Percentiles rank a stretch among this genome's conserved stretches.
phyloP scores from a whole-genome alignment of 1,139 yeast species.

The Blastobotrys niveus region DNA sequence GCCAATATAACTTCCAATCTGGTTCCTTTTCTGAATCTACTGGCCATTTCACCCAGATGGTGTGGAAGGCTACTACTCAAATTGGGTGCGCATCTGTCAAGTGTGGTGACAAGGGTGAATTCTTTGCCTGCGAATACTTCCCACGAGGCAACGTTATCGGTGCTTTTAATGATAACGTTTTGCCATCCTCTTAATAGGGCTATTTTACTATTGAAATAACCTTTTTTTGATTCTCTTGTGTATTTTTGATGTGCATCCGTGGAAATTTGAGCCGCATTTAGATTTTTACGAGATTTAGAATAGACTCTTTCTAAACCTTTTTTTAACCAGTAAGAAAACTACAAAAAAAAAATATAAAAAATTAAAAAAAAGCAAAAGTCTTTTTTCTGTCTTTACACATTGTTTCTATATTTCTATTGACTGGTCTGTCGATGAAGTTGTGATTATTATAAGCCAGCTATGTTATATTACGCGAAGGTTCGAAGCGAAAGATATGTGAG shows the following conservation, averaged over 20 bases:
- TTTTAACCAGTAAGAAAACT: too few species aligned
- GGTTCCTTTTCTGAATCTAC: slow-evolving; percentile 40
- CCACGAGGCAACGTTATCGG: slow-evolving; percentile 41
- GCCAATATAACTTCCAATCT: slow-evolving; percentile 48
- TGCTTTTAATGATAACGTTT: slow-evolving; percentile 46
- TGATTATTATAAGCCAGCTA: too few species aligned
- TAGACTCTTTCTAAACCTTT: not conserved
- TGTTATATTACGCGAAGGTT: too few species aligned
- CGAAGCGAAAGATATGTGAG: too few species aligned
- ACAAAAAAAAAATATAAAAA: too few species aligned
- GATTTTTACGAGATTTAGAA: not conserved
- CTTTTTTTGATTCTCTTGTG: not conserved
- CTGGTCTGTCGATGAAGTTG: too few species aligned
- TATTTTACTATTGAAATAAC: slow-evolving; percentile 1
- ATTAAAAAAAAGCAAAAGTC: too few species aligned
- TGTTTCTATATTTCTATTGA: too few species aligned
- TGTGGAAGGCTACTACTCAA: slow-evolving; percentile 66
- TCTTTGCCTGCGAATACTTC: slow-evolving; percentile 39
- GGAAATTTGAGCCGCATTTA: too few species aligned
- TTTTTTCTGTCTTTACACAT: too few species aligned
- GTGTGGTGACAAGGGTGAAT: slow-evolving; percentile 32
- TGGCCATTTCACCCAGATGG: slow-evolving; percentile 81
- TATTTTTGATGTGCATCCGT: not conserved
- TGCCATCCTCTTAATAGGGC: not conserved
- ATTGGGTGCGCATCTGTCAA: slow-evolving; percentile 65